Base-by-base conservation (phyloP, 768 basidiomycete genomes). In the Tricholoma bakamatsutake region DNA sequence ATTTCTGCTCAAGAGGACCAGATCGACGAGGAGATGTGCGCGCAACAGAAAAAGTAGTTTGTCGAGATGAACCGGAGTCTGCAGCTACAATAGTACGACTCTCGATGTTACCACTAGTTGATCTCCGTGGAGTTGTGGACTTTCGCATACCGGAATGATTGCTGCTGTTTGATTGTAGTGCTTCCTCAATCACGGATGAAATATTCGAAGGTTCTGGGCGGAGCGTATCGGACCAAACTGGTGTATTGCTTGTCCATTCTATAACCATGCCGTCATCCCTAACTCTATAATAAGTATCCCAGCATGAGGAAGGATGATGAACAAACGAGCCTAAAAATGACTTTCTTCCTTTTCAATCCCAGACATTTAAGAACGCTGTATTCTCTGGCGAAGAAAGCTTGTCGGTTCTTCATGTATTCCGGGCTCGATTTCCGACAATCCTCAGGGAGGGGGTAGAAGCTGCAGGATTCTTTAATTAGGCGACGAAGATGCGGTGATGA, bases 241-340 rank as follows among this genome's bases (percentile, higher is more conserved):
- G 69, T 1, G 65, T 57, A 9, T 60, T 9, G 42, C 68, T 71
- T 48, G 50, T 59, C 72, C 72, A 73, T 61, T 73, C 72, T 21
- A 73, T 70, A 0, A 70, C 69, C 43, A 73, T 64, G 1, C 70
- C 70, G 37, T 71, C 72, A 21, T 71, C 72, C 46, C 72, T 70
- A 40, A 56, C 13, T 5, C 7, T 11, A 55, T 10, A 30, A n/a
- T 39, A 47, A 28, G 21, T 50, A 15, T 45, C 35, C 17, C n/a
- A 34, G 56, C 43, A 12, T 7, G 2, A 58, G 45, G 24, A 27
- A 13, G 40, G 48, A 2, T 9, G 48, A 2, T 9, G 24, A 31
- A 48, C 8, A 33, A 1, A 59, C 61, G 5, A 27, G 68, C 63
- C 65, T 56, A 17, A 66, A 61, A 1, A 66, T 37, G 8, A 63